Evolutionary conservation across 148 eudicot species (phyloP), one percentile per base, ranked within the genome.

Genomic region (Mesembryanthemum crystallinum): DNA sequence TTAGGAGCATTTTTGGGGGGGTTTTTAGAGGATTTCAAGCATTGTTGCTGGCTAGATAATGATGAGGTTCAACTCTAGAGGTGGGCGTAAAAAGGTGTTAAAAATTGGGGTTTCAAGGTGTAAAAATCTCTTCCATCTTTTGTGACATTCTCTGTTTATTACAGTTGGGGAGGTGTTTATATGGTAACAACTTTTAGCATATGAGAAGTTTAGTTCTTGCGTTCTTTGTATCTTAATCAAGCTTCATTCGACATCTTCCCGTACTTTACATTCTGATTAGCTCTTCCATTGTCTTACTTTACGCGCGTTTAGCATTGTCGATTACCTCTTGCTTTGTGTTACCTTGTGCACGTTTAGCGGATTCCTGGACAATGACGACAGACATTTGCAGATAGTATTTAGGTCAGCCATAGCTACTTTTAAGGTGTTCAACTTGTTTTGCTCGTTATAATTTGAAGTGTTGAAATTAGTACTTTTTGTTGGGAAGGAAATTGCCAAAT

Each of bases 1-100:
- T 77, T 73, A 51, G 77, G 74, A 72, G 80, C 77, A 72, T 71
- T 76, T 76, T 72, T 77, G 57, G 72, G 76, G 51, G 60, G 49
- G 59, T 71, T 33, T 15, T 18, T n/a, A 52, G 61, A 55, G 33
- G 55, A 65, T 37, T 71, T 43, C 43, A 76, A 61, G 73, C 67
- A 65, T 72, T 76, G 70, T 66, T 73, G 73, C 62, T 71, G 49
- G 54, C 28, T 11, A 59, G 14, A 9, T 60, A 5, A 8, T 54
- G 27, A 13, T 51, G 35, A 67, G 42, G 54, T 76, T 37, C 47
- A 39, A 59, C 49, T 74, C 37, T 17, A 30, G 39, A 52, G 59
- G 20, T 29, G 33, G 72, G 72, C 25, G 11, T 8, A 55, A 24
- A 67, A 67, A 54, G 18, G 35, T 58, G 39, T 13, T 18, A 32